phyloP scores from a whole-genome alignment of 495 filamentous ascomycete species.

The Amniculicola lignicola region DNA sequence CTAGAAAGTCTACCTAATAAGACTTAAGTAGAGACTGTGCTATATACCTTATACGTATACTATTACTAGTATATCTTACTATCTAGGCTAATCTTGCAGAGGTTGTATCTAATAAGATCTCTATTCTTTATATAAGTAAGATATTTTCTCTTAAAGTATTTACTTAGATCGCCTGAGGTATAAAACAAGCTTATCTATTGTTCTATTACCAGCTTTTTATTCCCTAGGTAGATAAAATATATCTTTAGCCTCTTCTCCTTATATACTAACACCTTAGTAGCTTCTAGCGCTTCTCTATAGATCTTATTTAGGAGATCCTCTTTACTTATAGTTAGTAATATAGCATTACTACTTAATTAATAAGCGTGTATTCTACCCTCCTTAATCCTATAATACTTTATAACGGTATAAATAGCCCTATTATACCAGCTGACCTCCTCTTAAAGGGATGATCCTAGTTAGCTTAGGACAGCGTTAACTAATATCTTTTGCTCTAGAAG shows the following conservation, averaged over 20 bases:
- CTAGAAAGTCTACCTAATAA: too few relatives aligned
- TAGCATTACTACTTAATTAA: slow-evolving; percentile 9
- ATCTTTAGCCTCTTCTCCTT: too few relatives aligned
- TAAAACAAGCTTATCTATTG: too few relatives aligned
- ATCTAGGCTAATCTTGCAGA: slow-evolving; percentile 20
- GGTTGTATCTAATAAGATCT: slow-evolving; percentile 29
- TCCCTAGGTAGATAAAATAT: too few relatives aligned
- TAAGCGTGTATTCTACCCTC: slow-evolving; percentile 19
- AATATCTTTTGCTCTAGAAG: slow-evolving; percentile 23
- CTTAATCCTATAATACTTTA: too few relatives aligned
- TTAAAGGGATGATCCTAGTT: slow-evolving; percentile 15
- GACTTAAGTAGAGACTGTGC: slow-evolving; percentile 36
- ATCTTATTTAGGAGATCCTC: slow-evolving; percentile 7
- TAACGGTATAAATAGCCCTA: slow-evolving; percentile 24
- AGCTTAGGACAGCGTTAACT: slow-evolving; percentile 21
- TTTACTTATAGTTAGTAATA: slow-evolving; percentile 6
- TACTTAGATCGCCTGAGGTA: too few relatives aligned
- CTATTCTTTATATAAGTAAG: too few relatives aligned
- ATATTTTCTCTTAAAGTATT: too few relatives aligned
- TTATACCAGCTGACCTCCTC: slow-evolving; percentile 23
- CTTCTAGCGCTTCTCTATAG: slow-evolving; percentile 20
- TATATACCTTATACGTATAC: slow-evolving; percentile 24
- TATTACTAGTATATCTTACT: slow-evolving; percentile 34
- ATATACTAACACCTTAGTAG: slow-evolving; percentile 35
- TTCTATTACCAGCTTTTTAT: too few relatives aligned